A percentile compares a stretch with the other conserved stretches of the same genome.
phyloP scores from a whole-genome alignment of 169 alveolate species.

The Plasmodium fragile region DNA sequence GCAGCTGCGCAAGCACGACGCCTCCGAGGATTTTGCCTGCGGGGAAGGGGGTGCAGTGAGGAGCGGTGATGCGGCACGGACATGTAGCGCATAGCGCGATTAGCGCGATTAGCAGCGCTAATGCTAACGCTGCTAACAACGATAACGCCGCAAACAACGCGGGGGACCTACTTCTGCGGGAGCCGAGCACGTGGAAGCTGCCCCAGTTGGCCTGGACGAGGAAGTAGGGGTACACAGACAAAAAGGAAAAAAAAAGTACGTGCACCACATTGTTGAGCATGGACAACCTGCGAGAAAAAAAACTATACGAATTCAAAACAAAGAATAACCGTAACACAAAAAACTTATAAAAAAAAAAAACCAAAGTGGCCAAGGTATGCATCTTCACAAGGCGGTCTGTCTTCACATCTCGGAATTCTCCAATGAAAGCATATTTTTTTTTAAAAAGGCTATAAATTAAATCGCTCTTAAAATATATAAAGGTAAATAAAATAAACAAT shows the following conservation, averaged over 20 bases:
- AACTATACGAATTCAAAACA: constrained; percentile 54
- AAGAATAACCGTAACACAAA: constrained; percentile 53
- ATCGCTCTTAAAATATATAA: constrained; percentile 47
- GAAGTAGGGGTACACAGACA: constrained; percentile 53
- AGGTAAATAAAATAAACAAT: constrained; percentile 52
- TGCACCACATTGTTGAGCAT: constrained; percentile 37
- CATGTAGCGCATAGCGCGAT: no score
- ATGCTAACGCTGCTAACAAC: neutral
- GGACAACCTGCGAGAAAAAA: constrained; percentile 40
- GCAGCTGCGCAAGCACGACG: constrained; percentile 25
- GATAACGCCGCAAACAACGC: neutral
- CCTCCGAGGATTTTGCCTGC: constrained; percentile 65
- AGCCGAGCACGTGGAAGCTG: constrained; percentile 61
- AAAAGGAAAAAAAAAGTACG: constrained; percentile 42
- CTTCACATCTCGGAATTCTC: constrained; percentile 65
- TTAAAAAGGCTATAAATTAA: constrained; percentile 56
- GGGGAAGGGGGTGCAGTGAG: neutral
- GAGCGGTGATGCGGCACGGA: no score
- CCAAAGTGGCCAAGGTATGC: constrained; percentile 54
- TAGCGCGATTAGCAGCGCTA: neutral
- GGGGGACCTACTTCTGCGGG: constrained; percentile 7
- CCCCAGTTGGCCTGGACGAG: constrained; percentile 77
- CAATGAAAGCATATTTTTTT: constrained; percentile 74
- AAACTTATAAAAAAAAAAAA: constrained; percentile 69
- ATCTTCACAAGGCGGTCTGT: constrained; percentile 70